Evolutionary conservation across 179 eudicot species (phyloP).

Genomic region (Amaranthus tricolor): DNA sequence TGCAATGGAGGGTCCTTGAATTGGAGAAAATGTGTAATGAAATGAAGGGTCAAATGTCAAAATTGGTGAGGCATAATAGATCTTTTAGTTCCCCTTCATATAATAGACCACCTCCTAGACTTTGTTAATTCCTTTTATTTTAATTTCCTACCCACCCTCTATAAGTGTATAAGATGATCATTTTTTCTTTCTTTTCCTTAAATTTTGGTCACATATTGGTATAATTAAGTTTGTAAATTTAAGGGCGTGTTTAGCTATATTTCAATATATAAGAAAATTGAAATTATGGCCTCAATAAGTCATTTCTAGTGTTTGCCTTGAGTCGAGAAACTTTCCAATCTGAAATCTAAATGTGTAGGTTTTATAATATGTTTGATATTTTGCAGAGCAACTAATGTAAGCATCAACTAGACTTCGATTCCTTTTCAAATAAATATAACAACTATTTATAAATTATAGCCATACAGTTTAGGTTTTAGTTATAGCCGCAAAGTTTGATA

Average conservation of each 20-base stretch:
- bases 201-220: neutral
- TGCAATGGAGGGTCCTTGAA: conserved; percentile 79
- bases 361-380: neutral
- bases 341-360: neutral
- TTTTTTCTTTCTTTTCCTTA: neutral
- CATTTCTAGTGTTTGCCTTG: neutral
- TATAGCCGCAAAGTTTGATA: too few relatives aligned
- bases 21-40: conserved; percentile 73
- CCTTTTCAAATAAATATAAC: too few relatives aligned
- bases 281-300: neutral
- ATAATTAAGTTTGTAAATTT: conserved; percentile 25
- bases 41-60: conserved; percentile 81
- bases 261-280: conserved; percentile 8
- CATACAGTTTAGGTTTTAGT: too few relatives aligned
- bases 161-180: conserved; percentile 16
- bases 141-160: neutral
- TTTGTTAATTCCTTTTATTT: conserved; percentile 39
- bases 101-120: conserved; percentile 44
- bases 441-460: too few relatives aligned
- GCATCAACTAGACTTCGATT: too few relatives aligned
- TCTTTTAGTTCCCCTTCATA: conserved; percentile 21
- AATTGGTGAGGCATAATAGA: conserved; percentile 43
- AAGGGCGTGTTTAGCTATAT: conserved; percentile 7
- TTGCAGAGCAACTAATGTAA: neutral
- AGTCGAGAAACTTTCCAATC: neutral